Percentiles rank a stretch among this genome's conserved stretches.
Evolutionary conservation across 495 filamentous ascomycete genomes (phyloP).

Genomic region (Geopyxis carbonaria): DNA sequence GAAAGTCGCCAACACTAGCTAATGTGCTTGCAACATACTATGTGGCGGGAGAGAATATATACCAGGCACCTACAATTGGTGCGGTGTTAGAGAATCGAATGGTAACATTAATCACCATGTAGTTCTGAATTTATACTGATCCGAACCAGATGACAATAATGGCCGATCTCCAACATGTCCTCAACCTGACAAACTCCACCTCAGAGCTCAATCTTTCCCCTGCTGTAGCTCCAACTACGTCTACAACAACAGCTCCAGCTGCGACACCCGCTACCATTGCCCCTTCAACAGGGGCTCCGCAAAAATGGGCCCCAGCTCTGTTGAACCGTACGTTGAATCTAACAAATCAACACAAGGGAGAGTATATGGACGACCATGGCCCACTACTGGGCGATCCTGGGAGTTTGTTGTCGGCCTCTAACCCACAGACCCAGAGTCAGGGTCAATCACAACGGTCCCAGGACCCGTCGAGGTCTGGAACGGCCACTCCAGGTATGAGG

Average conservation of each 20-base stretch:
- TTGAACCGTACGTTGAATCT: neutral
- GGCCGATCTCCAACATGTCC: conserved; percentile 10
- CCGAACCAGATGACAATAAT: conserved; percentile 14
- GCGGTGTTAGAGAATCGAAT: conserved; percentile 62
- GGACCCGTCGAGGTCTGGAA: too few species aligned
- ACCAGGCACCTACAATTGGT: conserved; percentile 68
- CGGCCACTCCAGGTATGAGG: too few species aligned
- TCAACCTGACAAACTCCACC: conserved; percentile 30
- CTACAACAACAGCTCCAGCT: conserved; percentile 44
- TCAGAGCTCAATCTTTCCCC: conserved; percentile 32
- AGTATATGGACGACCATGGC: conserved; percentile 69
- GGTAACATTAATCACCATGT: conserved; percentile 31
- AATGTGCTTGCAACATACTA: conserved; percentile 69
- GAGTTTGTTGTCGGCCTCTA: conserved; percentile 19
- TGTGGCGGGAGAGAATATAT: conserved; percentile 68
- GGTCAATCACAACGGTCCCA: too few species aligned
- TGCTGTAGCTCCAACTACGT: conserved; percentile 49
- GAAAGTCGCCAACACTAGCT: conserved; percentile 35
- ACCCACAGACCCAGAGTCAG: too few species aligned
- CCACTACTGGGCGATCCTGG: conserved; percentile 20
- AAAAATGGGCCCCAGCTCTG: too few species aligned
- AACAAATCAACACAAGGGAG: conserved; percentile 30
- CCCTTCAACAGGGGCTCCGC: too few species aligned
- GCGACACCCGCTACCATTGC: too few species aligned
- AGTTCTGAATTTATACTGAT: neutral